Percentiles rank a stretch among this genome's conserved stretches.
phyloP scores from a whole-genome alignment of 78 protist species.

The Anaeramoeba flamelloides region DNA sequence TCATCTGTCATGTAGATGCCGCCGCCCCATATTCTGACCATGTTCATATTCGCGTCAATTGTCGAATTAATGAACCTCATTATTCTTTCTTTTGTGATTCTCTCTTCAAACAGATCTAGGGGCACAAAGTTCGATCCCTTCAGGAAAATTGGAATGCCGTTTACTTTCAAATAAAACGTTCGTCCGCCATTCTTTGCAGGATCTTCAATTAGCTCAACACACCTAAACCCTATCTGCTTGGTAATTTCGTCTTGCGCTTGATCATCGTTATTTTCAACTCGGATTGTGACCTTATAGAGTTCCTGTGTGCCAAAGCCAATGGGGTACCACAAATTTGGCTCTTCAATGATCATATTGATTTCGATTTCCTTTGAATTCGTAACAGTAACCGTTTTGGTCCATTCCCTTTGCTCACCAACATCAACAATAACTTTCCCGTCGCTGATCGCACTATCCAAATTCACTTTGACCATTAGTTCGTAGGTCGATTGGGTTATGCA shows the following conservation, averaged over 20 bases:
- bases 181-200: constrained; percentile 6
- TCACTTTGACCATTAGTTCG: neutral
- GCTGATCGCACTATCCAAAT: neutral
- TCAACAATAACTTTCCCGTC: neutral
- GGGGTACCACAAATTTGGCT: neutral
- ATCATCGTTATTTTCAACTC: neutral
- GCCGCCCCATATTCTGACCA: constrained; percentile 34
- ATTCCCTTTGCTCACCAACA: no score
- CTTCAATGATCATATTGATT: neutral
- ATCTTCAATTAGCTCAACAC: neutral
- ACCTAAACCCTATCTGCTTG: neutral
- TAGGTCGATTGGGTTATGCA: neutral
- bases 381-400: no score
- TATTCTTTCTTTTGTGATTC: neutral
- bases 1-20: constrained; percentile 21
- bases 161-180: constrained; percentile 22
- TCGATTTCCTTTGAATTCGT: constrained; percentile 1
- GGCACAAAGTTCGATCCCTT: constrained; percentile 38
- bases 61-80: neutral
- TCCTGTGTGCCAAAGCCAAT: neutral
- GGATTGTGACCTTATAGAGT: neutral
- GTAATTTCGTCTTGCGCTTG: neutral
- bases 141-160: constrained; percentile 24
- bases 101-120: neutral
- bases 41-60: constrained; percentile 22